Conservation (phyloP, 148 eudicot species). For the Chenopodium formosanum region DNA sequence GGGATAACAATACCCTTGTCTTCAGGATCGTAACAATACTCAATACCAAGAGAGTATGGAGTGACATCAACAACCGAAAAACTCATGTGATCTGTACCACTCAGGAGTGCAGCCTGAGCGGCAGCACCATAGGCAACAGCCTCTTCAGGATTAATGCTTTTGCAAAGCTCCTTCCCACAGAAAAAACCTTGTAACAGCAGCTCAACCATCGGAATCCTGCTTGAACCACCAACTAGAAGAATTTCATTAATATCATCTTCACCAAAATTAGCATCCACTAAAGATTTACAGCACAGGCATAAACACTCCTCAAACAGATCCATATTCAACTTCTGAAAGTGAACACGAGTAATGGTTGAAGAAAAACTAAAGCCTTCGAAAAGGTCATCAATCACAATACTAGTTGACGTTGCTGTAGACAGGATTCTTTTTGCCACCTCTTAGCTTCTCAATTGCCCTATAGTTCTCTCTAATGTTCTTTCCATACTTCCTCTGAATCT, state of each 20-base stretch:
- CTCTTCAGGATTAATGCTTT: conserved; percentile 13
- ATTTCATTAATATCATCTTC: not conserved
- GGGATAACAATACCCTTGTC: not conserved
- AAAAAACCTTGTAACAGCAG: not conserved
- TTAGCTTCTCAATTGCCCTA: not conserved
- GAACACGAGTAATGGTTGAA: not conserved
- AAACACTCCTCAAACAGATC: not conserved
- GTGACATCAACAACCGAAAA: not conserved
- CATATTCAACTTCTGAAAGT: not conserved
- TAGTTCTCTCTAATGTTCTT: not conserved
- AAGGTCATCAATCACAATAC: not conserved
- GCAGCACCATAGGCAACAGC: conserved; percentile 11
- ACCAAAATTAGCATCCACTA: not conserved
- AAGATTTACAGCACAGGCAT: not conserved
- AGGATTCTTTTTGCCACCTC: not conserved
- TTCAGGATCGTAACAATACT: too few relatives aligned
- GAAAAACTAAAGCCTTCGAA: not conserved
- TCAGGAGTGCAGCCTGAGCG: not conserved
- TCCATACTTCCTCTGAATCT: not conserved
- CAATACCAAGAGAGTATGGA: not conserved
- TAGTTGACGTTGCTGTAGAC: not conserved
- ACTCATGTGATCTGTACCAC: not conserved
- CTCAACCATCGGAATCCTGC: not conserved
- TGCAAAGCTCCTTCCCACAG: conserved; percentile 4
- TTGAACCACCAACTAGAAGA: conserved; percentile 7